A percentile compares a stretch with the other conserved stretches of the same genome.
These are phyloP conservation scores for Oryza meridionalis DNA, from an alignment of 176 grass and related monocot genomes.

Conservation along the genomic window DNA sequence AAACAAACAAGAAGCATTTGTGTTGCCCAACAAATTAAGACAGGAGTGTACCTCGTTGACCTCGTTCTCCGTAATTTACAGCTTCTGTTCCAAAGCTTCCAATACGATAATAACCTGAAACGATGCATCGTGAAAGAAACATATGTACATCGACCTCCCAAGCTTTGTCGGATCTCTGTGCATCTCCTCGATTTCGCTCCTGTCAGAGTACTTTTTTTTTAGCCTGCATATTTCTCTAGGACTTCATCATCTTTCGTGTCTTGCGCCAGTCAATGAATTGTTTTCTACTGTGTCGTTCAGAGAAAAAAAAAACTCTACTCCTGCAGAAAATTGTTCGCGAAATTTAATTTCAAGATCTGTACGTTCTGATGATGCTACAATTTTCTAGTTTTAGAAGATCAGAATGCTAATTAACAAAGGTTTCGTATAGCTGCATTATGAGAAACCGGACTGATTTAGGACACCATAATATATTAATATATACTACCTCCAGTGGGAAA, in stretches of 20 bases:
- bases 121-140: not conserved
- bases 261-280: too few relatives aligned
- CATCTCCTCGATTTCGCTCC: not conserved
- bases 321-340: too few relatives aligned
- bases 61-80: conserved; percentile 10
- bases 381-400: too few relatives aligned
- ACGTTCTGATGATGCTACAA: too few relatives aligned
- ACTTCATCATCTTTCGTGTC: not conserved
- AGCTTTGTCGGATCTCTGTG: conserved; percentile 2
- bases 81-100: not conserved
- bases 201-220: not conserved
- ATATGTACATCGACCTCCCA: not conserved
- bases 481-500: too few relatives aligned
- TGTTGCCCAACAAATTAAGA: not conserved
- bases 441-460: too few relatives aligned
- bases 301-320: too few relatives aligned
- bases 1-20: conserved; percentile 11
- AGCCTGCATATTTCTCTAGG: not conserved
- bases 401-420: too few relatives aligned
- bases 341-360: too few relatives aligned
- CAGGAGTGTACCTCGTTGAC: conserved; percentile 20
- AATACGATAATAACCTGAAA: not conserved
- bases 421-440: too few relatives aligned
- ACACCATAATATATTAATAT: too few relatives aligned
- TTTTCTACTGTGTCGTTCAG: too few relatives aligned